These are phyloP conservation scores for Mycena rebaudengoi DNA, from an alignment of 768 basidiomycete species.

Conservation along the genomic window DNA sequence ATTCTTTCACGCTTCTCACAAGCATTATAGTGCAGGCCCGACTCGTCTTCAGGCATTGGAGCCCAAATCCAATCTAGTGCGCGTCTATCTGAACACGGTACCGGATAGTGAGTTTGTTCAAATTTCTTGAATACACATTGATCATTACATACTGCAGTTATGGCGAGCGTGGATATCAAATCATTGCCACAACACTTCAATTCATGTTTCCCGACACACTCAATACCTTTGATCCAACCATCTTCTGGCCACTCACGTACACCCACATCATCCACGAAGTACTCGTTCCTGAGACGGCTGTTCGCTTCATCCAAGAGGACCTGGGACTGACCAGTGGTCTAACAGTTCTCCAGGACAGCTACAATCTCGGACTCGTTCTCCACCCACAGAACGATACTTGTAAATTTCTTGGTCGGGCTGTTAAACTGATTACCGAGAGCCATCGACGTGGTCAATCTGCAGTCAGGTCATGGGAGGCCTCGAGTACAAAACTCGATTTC, in stretches of 20 bases:
- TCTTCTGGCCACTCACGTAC: not conserved
- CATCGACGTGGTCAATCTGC: not conserved
- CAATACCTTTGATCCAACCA: not conserved
- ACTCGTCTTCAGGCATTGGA: not conserved
- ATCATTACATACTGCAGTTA: not conserved
- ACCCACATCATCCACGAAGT: not conserved
- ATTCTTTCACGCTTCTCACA: not conserved
- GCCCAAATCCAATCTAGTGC: not conserved
- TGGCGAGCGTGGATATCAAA: not conserved
- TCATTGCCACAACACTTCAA: not conserved
- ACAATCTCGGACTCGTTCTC: not conserved
- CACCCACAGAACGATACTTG: not conserved
- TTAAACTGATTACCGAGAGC: not conserved
- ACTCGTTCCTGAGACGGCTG: not conserved
- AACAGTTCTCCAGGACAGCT: not conserved
- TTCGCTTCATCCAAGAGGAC: not conserved
- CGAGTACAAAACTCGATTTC: not conserved
- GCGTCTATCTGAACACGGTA: not conserved
- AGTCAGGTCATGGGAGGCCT: not conserved
- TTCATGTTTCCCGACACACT: not conserved
- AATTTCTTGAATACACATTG: not conserved
- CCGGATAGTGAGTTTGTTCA: not conserved
- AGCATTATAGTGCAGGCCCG: not conserved
- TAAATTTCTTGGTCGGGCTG: not conserved
- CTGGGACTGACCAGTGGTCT: not conserved